Base-by-base conservation (phyloP, 208 protist genomes). In the Porcisia hertigi region DNA sequence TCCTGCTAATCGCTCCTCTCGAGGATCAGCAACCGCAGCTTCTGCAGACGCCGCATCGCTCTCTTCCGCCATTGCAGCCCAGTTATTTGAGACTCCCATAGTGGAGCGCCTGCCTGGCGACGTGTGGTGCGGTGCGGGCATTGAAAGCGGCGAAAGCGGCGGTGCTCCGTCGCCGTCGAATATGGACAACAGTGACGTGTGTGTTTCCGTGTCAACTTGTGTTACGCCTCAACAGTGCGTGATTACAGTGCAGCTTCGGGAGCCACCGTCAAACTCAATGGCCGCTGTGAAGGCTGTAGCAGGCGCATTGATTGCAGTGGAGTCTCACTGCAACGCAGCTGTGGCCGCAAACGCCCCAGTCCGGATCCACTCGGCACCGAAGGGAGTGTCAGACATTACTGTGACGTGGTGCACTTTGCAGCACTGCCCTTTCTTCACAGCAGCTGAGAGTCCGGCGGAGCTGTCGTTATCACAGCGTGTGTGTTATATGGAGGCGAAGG, bases 401-500 rank as follows among this genome's bases (percentile, higher is more conserved):
- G 73, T 79, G 1, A 74, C 58, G 16, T 77, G 73, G 64, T 85
- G 76, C 57, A 79, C 82, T 9, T 55, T 87, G 55, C 87, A 82
- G 20, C 69, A 79, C n/a, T 75, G 81, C 63, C 41, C 85, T 54
- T 95, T 93, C 71, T 95, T 93, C 76, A 63, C 63, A 8, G 41
- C 88, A 1, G 53, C 30, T 23, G 79, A 86, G 63, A 72, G 73
- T 60, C 81, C 85, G 11, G 73, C 88, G 25, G 91, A 91, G 78
- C 75, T 95, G 43, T 65, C 83, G n/a, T 58, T 73, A 34, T 36
- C 52, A 25, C 79, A 89, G 73, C 82, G 85, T 47, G 64, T 84
- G 39, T 47, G 66, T 54, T 90, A 89, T 81, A 70, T 76, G 52
- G 72, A 6, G 23, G 82, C 77, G 47, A 86, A 86, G 57, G 81